Evolutionary conservation across 2,329 filamentous ascomycete genomes (phyloP), one percentile per base, ranked within the genome.

Genomic region (Coniella vitis): DNA sequence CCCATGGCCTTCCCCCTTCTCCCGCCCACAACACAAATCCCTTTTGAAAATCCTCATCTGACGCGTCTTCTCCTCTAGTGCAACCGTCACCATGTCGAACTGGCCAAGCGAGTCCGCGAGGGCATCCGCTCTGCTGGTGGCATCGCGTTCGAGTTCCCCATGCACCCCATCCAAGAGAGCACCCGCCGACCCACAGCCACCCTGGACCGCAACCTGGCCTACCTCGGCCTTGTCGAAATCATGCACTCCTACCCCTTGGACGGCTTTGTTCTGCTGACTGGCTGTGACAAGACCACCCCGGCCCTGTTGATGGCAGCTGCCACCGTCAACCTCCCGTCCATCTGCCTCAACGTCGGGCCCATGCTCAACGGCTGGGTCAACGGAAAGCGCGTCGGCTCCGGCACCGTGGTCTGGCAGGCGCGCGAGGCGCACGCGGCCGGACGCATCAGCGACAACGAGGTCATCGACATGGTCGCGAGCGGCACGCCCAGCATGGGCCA

Each of bases 211-310:
- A 76, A 76, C 53, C 58, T 76, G 45, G 65, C 69, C 1, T 74
- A 74, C 58, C 58, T 76, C 20, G 61, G 65, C 10, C 60, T 75
- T 25, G 72, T 74, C 16, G 73, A 76, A 58, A 57, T 75, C 16
- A 60, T 76, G 35, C 64, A 68, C 48, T 69, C 66, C 0, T 75
- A 75, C 60, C 70, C 70, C 4, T 60, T 76, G 42, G 73, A 76
- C 55, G 73, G 72, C 19, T 68, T 76, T 19, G 72, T 76, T 14
- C 59, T 75, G 21, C 62, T 75, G 43, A 75, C 73, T 0, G 73
- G 73, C 8, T 76, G 73, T 59, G 73, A 76, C 54, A 76, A 76
- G 65, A 76, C 72, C 4, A 75, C 72, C 0, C 73, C 73, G 13
- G 73, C 71, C 13, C 69, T 65, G 45, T 59, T 76, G 40, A 76